Conservation (phyloP, 352 stramenopile genomes). For the Thraustochytrium sp. region DNA sequence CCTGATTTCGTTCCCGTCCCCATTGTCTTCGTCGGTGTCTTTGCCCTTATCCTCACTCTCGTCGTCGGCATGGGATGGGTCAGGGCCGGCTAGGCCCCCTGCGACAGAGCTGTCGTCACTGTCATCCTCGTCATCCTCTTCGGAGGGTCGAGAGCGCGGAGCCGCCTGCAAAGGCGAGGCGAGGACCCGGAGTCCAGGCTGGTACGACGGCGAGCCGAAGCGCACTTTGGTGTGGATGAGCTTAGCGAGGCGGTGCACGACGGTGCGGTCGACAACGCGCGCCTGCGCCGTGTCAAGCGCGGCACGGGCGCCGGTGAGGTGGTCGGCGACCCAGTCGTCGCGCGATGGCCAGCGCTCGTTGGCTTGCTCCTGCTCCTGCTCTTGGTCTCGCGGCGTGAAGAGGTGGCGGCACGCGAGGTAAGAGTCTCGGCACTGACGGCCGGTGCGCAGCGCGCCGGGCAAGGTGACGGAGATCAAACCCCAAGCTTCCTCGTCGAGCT, state of each 20-base stretch:
- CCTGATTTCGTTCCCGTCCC: too few relatives aligned
- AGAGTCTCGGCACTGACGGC: conserved; percentile 26
- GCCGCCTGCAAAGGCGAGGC: too few relatives aligned
- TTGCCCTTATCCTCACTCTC: too few relatives aligned
- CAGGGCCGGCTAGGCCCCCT: too few relatives aligned
- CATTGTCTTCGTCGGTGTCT: too few relatives aligned
- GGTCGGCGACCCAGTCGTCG: background rate
- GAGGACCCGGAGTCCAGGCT: background rate
- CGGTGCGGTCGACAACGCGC: background rate
- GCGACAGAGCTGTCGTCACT: too few relatives aligned
- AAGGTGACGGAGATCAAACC: conserved; percentile 19
- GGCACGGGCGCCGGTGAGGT: background rate
- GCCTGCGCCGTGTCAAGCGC: background rate
- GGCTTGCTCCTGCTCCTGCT: background rate
- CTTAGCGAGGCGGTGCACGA: background rate
- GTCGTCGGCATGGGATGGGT: too few relatives aligned
- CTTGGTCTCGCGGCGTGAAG: background rate
- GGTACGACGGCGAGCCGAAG: background rate
- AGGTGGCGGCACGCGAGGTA: background rate
- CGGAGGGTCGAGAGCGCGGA: too few relatives aligned
- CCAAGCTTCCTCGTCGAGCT: background rate
- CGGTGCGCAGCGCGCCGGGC: conserved; percentile 9
- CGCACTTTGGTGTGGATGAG: too few relatives aligned
- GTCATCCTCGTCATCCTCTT: too few relatives aligned
- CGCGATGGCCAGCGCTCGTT: background rate